Percentiles rank a stretch among this genome's conserved stretches.
Evolutionary conservation across 2,329 filamentous ascomycete species (phyloP).

Genomic region (Stemphylium vesicarium): DNA sequence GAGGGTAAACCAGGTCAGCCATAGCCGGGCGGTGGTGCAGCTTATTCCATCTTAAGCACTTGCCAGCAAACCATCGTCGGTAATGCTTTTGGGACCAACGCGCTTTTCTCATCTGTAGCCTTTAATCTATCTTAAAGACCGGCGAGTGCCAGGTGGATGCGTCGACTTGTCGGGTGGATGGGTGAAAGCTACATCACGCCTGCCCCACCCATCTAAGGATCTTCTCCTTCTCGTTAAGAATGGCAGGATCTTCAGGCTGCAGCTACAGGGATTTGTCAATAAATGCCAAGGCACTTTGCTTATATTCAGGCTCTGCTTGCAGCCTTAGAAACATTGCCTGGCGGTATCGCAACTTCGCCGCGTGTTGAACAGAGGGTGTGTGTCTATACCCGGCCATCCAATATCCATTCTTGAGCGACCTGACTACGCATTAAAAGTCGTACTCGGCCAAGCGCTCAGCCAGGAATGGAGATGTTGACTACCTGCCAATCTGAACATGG

Average conservation of each 20-base stretch:
- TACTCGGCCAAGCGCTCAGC: slow-evolving; percentile 4
- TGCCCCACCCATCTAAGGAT: slow-evolving; percentile 11
- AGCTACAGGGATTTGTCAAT: slow-evolving; percentile 1
- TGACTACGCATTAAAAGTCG: neutral
- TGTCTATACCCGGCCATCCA: slow-evolving; percentile 18
- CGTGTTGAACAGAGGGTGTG: slow-evolving; percentile 1
- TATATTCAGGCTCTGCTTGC: neutral
- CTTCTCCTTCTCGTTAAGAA: slow-evolving; percentile 10
- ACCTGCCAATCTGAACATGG: slow-evolving; percentile 13
- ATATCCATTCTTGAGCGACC: slow-evolving; percentile 6
- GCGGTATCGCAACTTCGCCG: slow-evolving; percentile 18
- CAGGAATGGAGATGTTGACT: slow-evolving; percentile 1
- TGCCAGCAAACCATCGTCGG: too few species aligned
- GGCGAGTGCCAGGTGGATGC: too few species aligned
- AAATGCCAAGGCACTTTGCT: neutral
- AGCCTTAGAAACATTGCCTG: slow-evolving; percentile 13
- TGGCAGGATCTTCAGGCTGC: slow-evolving; percentile 11
- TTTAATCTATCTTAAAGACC: too few species aligned
- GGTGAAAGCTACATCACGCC: neutral
- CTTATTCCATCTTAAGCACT: too few species aligned
- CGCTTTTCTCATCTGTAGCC: too few species aligned
- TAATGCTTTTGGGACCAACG: too few species aligned
- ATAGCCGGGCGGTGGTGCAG: too few species aligned
- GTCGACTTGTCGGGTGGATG: too few species aligned
- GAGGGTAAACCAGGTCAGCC: too few species aligned